phyloP scores from a whole-genome alignment of 2,329 filamentous ascomycete species.

The Coniochaeta sp. region DNA sequence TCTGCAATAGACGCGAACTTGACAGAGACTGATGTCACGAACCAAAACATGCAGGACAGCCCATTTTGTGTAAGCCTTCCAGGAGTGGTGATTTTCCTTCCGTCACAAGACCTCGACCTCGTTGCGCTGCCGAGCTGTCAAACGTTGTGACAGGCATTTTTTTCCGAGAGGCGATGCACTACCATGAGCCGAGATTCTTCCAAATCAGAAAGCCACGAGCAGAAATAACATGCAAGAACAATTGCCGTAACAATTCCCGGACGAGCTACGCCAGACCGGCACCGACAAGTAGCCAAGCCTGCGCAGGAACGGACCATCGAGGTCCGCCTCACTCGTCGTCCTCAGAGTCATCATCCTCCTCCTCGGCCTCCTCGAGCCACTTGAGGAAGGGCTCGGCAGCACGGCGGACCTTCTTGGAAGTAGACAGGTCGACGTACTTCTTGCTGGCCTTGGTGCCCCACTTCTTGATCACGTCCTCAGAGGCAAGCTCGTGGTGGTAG shows the following conservation, averaged over 20 bases:
- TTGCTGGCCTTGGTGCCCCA: slow-evolving; percentile 96
- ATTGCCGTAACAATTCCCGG: not conserved
- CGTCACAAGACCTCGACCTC: not conserved
- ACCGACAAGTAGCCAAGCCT: not conserved
- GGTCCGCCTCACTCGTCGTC: slow-evolving; percentile 19
- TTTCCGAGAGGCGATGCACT: not conserved
- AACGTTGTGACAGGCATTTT: not conserved
- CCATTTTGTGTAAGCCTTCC: slow-evolving; percentile 1
- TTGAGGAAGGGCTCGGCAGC: slow-evolving; percentile 88
- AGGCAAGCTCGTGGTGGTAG: slow-evolving; percentile 84
- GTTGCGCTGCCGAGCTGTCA: not conserved
- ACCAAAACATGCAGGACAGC: not conserved
- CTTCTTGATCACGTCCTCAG: slow-evolving; percentile 78
- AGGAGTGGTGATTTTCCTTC: not conserved
- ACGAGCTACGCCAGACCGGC: not conserved
- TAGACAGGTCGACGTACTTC: slow-evolving; percentile 88
- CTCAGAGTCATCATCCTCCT: slow-evolving; percentile 56
- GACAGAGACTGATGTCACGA: not conserved
- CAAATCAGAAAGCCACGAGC: not conserved
- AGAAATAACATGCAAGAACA: not conserved
- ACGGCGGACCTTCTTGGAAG: slow-evolving; percentile 93
- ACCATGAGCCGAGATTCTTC: too few relatives aligned
- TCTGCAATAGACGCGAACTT: not conserved
- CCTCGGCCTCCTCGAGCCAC: slow-evolving; percentile 85
- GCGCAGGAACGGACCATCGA: not conserved